These are phyloP conservation scores for Vigna mungo DNA, from an alignment of 306 rosid species.

Conservation along the genomic window DNA sequence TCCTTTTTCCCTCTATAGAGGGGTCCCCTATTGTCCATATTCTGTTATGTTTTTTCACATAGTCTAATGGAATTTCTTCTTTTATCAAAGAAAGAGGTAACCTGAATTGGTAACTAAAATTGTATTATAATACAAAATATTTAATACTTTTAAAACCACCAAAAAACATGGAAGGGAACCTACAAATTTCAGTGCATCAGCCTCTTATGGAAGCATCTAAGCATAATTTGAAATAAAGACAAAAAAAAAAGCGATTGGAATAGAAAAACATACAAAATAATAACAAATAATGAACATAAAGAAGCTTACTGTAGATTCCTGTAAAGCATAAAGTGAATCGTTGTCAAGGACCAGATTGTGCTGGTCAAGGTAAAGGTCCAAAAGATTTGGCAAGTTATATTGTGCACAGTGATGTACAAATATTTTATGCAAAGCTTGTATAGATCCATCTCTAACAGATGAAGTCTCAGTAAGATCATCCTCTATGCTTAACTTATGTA, in stretches of 20 bases:
- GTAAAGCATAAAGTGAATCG: slow-evolving; percentile 68
- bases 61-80: background rate
- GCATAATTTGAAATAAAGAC: slow-evolving; percentile 35
- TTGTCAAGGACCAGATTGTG: slow-evolving; percentile 65
- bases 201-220: slow-evolving; percentile 35
- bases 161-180: slow-evolving; percentile 18
- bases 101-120: slow-evolving; percentile 1
- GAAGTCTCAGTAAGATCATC: slow-evolving; percentile 61
- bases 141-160: slow-evolving; percentile 7
- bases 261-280: slow-evolving; percentile 42
- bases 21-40: slow-evolving; percentile 14
- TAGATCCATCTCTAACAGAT: slow-evolving; percentile 50
- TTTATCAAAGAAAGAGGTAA: background rate
- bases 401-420: slow-evolving; percentile 75
- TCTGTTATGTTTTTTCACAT: background rate
- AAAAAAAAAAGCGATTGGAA: slow-evolving; percentile 40
- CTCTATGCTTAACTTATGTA: slow-evolving; percentile 42
- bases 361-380: slow-evolving; percentile 88
- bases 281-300: slow-evolving; percentile 39
- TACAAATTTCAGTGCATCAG: slow-evolving; percentile 35
- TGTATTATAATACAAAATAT: slow-evolving; percentile 22
- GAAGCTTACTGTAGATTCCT: slow-evolving; percentile 88
- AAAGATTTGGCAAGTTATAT: slow-evolving; percentile 80
- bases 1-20: background rate
- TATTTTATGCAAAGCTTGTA: slow-evolving; percentile 76